phyloP scores from a whole-genome alignment of 768 basidiomycete species.

The Coprinopsis sp. region DNA sequence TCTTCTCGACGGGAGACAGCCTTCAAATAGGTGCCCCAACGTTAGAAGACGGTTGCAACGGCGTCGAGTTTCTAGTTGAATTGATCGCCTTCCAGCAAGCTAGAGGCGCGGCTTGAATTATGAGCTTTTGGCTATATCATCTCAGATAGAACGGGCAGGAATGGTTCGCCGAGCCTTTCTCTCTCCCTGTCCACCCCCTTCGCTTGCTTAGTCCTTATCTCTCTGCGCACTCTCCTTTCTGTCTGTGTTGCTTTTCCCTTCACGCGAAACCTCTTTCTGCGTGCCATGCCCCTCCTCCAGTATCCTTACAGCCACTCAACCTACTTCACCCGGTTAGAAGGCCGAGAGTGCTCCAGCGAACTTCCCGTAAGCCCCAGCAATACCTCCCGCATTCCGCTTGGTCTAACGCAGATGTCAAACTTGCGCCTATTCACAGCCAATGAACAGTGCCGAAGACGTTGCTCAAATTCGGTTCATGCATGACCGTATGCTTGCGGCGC shows the following conservation, averaged over 20 bases:
- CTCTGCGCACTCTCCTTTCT: neutral
- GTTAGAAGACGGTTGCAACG: too few species aligned
- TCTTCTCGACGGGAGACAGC: too few species aligned
- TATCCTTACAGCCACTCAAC: slow-evolving; percentile 12
- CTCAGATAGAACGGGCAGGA: too few species aligned
- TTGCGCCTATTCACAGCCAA: neutral
- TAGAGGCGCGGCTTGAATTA: too few species aligned
- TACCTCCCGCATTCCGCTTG: neutral
- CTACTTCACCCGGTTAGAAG: slow-evolving; percentile 5
- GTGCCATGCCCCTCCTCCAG: slow-evolving; percentile 9
- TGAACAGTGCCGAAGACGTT: slow-evolving; percentile 9
- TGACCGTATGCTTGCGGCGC: slow-evolving; percentile 10
- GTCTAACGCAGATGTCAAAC: neutral
- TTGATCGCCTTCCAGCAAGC: too few species aligned
- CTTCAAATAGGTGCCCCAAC: too few species aligned
- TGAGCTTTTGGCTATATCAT: too few species aligned
- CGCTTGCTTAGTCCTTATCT: neutral
- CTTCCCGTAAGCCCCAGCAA: slow-evolving; percentile 2
- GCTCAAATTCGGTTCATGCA: slow-evolving; percentile 10
- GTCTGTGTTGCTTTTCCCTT: neutral
- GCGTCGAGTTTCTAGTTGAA: too few species aligned
- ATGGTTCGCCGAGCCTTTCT: too few species aligned
- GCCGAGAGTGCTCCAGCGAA: slow-evolving; percentile 2
- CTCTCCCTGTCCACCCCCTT: too few species aligned
- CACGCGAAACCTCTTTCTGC: neutral